Evolutionary conservation across 108 stramenopile genomes (phyloP), one percentile per base, ranked within the genome.

Genomic region (Nitzschia putrida): DNA sequence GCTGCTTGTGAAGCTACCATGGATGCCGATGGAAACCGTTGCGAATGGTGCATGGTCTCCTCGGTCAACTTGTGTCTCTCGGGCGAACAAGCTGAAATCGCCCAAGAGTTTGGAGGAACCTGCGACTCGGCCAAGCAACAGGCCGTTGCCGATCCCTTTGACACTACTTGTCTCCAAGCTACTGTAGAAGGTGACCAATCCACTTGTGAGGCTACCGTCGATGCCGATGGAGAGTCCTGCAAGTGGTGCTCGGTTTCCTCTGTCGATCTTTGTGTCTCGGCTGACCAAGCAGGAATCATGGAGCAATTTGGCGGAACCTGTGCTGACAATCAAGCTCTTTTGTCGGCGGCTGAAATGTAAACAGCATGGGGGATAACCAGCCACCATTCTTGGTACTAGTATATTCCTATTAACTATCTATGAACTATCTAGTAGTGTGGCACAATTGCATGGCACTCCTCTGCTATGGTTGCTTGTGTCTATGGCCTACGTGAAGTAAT

Each of bases 241-340:
- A 63, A 76, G 34, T 76, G 68, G 69, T 73, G 72, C 57, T 34
- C 49, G 8, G 7, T 76, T 11, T 43, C 57, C 13, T 42, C 38
- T 3, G 44, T 52, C 13, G 57, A 81, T 22, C 43, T 82, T 14
- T 82, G 80, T 68, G 42, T 77, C 42, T 66, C 44, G 24, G 34
- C 20, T 20, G 72, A 72, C 3, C 80, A 77, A 52, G 80, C 80
- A 7, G 39, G 64, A 39, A 66, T 75, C 20, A 65, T 42, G 41
- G 61, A 71, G 37, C 68, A 74, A 55, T 26, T 58, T 34, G 81
- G 81, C 25, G 70, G 55, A 43, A 26, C 52, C n/a, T 77, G 77
- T 49, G 55, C 22, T 7, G 26, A 61, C 14, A 26, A 8, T 24
- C 8, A 25, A 8, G 72, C 9, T 26, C 29, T 34, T 4, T 1